These are phyloP conservation scores for Dysphania ambrosioides DNA, from an alignment of 148 eudicot species.

Conservation along the genomic window DNA sequence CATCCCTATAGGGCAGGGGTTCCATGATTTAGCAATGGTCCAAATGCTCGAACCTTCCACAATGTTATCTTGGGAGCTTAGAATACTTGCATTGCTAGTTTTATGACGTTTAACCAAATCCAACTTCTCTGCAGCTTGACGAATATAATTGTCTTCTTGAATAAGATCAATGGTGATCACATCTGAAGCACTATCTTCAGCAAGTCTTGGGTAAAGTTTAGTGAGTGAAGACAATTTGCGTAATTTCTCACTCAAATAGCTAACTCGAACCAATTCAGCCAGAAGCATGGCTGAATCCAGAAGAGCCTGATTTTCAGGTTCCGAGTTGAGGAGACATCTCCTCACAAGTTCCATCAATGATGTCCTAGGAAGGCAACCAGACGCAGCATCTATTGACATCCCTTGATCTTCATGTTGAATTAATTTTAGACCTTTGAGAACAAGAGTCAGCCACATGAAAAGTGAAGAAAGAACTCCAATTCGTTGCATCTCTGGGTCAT, in stretches of 20 bases:
- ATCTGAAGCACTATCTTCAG: constrained; percentile 18
- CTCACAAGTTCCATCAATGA: constrained; percentile 42
- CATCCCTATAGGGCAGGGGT: constrained; percentile 80
- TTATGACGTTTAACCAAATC: constrained; percentile 36
- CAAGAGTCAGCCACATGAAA: constrained; percentile 49
- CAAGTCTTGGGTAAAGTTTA: constrained; percentile 21
- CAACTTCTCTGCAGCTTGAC: constrained; percentile 50
- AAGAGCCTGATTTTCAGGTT: constrained; percentile 53
- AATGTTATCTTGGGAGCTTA: constrained; percentile 18
- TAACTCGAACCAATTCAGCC: constrained; percentile 45
- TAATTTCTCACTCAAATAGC: constrained; percentile 43
- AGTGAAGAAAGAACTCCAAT: constrained; percentile 49
- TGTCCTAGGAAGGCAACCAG: constrained; percentile 38
- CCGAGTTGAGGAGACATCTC: constrained; percentile 53
- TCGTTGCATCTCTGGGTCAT: constrained; percentile 33
- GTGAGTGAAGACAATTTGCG: constrained; percentile 43
- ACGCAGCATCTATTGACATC: constrained; percentile 21
- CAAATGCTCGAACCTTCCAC: constrained; percentile 35
- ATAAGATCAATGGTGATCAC: constrained; percentile 26
- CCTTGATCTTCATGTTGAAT: constrained; percentile 24
- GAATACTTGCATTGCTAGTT: constrained; percentile 21
- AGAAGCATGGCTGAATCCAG: constrained; percentile 50
- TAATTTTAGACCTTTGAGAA: constrained; percentile 43
- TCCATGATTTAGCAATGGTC: constrained; percentile 71
- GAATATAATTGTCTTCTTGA: constrained; percentile 40